Evolutionary conservation across 495 filamentous ascomycete species (phyloP).

Genomic region (Tetracladium setigerum): DNA sequence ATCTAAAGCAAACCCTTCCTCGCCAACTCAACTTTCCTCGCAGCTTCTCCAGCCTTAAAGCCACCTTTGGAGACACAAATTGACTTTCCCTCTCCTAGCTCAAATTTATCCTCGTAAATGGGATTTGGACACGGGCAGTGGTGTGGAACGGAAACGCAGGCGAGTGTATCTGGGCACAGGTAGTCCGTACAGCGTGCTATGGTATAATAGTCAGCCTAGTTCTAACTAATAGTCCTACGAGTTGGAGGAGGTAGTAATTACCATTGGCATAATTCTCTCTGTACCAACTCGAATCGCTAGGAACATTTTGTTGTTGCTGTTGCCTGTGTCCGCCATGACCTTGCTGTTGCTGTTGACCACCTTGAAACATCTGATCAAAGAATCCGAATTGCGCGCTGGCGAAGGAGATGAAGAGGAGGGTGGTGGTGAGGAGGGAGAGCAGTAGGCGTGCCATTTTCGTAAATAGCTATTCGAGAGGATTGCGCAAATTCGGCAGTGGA

Average conservation of each 20-base stretch:
- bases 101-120: conserved; percentile 76
- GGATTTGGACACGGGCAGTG: conserved; percentile 89
- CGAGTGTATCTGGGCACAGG: conserved; percentile 84
- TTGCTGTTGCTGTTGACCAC: conserved; percentile 49
- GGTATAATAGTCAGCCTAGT: neutral
- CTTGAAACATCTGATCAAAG: conserved; percentile 74
- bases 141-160: conserved; percentile 88
- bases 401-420: conserved; percentile 40
- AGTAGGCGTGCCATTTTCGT: conserved; percentile 17
- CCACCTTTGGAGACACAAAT: conserved; percentile 79
- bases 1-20: conserved; percentile 72
- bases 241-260: conserved; percentile 23
- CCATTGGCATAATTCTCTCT: conserved; percentile 60
- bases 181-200: conserved; percentile 76
- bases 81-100: conserved; percentile 73
- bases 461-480: neutral
- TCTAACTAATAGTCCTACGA: conserved; percentile 9
- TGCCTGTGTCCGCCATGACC: no score
- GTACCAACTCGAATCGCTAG: conserved; percentile 73
- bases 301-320: conserved; percentile 62
- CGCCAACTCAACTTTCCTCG: conserved; percentile 72
- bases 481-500: neutral
- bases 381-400: conserved; percentile 72
- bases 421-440: conserved; percentile 15
- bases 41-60: conserved; percentile 65